Percentiles rank a stretch among this genome's conserved stretches.
These are phyloP conservation scores for Meredithiella fracta DNA, from an alignment of 2,329 filamentous ascomycete species.

Conservation along the genomic window DNA sequence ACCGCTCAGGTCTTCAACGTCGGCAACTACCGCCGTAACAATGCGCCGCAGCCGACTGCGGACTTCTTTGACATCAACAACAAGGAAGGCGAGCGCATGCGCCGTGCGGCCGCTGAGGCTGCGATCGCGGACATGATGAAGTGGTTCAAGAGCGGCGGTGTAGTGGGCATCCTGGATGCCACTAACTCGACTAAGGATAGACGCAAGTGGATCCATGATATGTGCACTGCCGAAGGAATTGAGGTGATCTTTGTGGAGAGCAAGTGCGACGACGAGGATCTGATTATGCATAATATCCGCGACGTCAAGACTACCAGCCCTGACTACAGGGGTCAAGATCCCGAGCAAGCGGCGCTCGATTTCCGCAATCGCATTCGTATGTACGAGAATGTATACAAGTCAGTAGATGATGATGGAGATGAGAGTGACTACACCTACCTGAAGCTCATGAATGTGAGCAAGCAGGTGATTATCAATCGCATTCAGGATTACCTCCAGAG, in stretches of 20 bases:
- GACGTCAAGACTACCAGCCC: slow-evolving; percentile 95
- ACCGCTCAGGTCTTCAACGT: slow-evolving; percentile 93
- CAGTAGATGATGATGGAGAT: slow-evolving; percentile 63
- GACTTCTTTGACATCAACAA: slow-evolving; percentile 93
- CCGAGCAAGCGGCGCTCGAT: slow-evolving; percentile 75
- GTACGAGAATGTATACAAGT: slow-evolving; percentile 94
- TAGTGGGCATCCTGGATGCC: slow-evolving; percentile 87
- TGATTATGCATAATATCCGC: slow-evolving; percentile 96
- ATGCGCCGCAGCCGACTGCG: slow-evolving; percentile 76
- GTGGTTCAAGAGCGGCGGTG: slow-evolving; percentile 68
- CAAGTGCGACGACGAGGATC: slow-evolving; percentile 84
- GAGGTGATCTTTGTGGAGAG: slow-evolving; percentile 94
- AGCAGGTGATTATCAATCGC: slow-evolving; percentile 93
- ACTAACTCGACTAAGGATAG: slow-evolving; percentile 90
- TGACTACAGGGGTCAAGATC: slow-evolving; percentile 87
- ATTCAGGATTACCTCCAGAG: slow-evolving; percentile 95
- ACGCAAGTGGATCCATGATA: slow-evolving; percentile 78
- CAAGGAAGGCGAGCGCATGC: slow-evolving; percentile 73
- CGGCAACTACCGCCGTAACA: slow-evolving; percentile 79
- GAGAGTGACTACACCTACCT: slow-evolving; percentile 84
- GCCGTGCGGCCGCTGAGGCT: slow-evolving; percentile 75
- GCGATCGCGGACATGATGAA: slow-evolving; percentile 85
- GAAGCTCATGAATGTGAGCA: slow-evolving; percentile 92
- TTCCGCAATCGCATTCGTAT: slow-evolving; percentile 90
- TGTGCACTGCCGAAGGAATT: slow-evolving; percentile 57